Evolutionary conservation across 176 grass and related monocot species (phyloP).

Genomic region (Carex myosuroides): DNA sequence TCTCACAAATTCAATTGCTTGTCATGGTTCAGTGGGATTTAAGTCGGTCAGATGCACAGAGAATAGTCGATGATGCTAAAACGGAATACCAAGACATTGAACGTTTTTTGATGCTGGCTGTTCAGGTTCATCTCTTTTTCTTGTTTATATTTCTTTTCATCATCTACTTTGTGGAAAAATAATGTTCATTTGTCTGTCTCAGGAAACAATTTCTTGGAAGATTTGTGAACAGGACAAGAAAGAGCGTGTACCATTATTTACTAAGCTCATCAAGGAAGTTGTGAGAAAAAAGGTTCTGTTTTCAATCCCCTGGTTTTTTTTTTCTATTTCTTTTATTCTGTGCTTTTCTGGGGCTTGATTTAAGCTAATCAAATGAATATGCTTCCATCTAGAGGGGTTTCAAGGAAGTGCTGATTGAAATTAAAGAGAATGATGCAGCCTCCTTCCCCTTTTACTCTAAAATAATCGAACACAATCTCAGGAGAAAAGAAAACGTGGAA

Average conservation of each 20-base stretch:
- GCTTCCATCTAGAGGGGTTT: not conserved
- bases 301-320: not conserved
- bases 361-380: not conserved
- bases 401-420: not conserved
- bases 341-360: not conserved
- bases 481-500: no score
- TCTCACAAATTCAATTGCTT: not conserved
- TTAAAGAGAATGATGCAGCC: not conserved
- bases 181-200: not conserved
- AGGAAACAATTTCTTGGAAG: not conserved
- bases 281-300: not conserved
- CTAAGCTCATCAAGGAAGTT: not conserved
- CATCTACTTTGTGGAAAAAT: not conserved
- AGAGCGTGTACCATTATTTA: not conserved
- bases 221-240: not conserved
- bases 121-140: not conserved
- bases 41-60: not conserved
- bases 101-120: not conserved
- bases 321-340: not conserved
- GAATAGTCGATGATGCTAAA: not conserved
- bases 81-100: not conserved
- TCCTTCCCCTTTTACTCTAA: not conserved
- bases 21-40: not conserved
- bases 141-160: not conserved
- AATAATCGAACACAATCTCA: not conserved